Evolutionary conservation across 257 asterid species (phyloP).

Genomic region (Jacaranda copaia): DNA sequence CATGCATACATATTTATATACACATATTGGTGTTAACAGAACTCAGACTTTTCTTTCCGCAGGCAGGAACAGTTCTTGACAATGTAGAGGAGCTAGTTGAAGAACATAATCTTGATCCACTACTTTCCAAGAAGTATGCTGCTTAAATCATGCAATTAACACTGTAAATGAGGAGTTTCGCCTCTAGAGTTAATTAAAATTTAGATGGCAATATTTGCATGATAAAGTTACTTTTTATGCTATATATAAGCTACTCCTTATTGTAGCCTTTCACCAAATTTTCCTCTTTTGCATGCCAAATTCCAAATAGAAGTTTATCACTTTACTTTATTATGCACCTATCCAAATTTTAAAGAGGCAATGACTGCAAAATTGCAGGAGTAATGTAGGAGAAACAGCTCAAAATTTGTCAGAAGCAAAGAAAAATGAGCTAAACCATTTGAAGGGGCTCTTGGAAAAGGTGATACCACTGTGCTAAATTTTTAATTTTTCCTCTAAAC

Average conservation of each 20-base stretch:
- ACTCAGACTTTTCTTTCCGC: conserved; percentile 29
- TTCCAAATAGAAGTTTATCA: conserved; percentile 16
- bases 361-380: conserved; percentile 57
- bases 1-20: background rate
- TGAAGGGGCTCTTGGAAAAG: conserved; percentile 62
- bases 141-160: conserved; percentile 21
- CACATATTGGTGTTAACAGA: background rate
- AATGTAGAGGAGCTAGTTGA: conserved; percentile 80
- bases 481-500: conserved; percentile 13
- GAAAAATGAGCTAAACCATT: conserved; percentile 60
- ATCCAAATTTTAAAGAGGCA: conserved; percentile 29
- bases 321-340: conserved; percentile 7
- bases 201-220: conserved; percentile 1
- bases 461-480: conserved; percentile 44
- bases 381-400: conserved; percentile 58
- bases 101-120: conserved; percentile 72
- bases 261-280: background rate
- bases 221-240: background rate
- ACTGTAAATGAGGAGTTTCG: conserved; percentile 6
- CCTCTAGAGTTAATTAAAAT: conserved; percentile 13
- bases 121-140: conserved; percentile 58
- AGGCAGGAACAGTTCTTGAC: conserved; percentile 73
- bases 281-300: background rate
- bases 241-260: conserved; percentile 1
- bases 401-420: conserved; percentile 55